Evolutionary conservation across 805 yeast genomes (phyloP).

Genomic region (Hanseniaspora nectarophila): DNA sequence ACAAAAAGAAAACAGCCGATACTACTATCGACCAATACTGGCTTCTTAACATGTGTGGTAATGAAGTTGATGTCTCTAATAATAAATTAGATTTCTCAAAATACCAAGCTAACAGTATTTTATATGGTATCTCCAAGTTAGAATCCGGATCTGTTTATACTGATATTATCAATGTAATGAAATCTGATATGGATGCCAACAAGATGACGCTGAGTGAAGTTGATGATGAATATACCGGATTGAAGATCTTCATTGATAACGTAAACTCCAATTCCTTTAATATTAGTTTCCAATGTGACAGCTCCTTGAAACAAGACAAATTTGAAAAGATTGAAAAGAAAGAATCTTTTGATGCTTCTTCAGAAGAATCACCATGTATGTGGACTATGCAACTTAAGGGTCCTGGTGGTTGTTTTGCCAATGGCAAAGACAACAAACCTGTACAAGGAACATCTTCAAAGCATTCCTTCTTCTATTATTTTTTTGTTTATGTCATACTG

Average conservation of each 20-base stretch:
- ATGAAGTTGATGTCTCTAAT: slow-evolving; percentile 7
- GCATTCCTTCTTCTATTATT: slow-evolving; percentile 53
- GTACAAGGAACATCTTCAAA: slow-evolving; percentile 16
- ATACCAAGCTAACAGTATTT: background rate
- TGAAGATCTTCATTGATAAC: background rate
- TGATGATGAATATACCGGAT: background rate
- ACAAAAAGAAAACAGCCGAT: background rate
- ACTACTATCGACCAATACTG: background rate
- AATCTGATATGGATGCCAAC: background rate
- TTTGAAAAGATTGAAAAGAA: background rate
- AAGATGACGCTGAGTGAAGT: background rate
- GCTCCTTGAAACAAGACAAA: slow-evolving; percentile 28
- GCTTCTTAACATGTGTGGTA: slow-evolving; percentile 10
- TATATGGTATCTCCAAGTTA: slow-evolving; percentile 1
- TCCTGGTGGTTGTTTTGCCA: slow-evolving; percentile 35
- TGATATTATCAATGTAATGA: slow-evolving; percentile 1
- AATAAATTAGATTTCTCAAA: background rate
- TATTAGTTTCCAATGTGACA: slow-evolving; percentile 39
- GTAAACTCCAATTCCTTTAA: slow-evolving; percentile 34
- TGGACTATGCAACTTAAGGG: slow-evolving; percentile 25
- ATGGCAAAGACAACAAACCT: slow-evolving; percentile 22
- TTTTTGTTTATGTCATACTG: slow-evolving; percentile 56
- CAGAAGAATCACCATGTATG: slow-evolving; percentile 20
- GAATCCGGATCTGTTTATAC: background rate
- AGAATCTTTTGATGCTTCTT: slow-evolving; percentile 9